Evolutionary conservation across 768 basidiomycete species (phyloP).

Genomic region (Nidularia pulvinata): DNA sequence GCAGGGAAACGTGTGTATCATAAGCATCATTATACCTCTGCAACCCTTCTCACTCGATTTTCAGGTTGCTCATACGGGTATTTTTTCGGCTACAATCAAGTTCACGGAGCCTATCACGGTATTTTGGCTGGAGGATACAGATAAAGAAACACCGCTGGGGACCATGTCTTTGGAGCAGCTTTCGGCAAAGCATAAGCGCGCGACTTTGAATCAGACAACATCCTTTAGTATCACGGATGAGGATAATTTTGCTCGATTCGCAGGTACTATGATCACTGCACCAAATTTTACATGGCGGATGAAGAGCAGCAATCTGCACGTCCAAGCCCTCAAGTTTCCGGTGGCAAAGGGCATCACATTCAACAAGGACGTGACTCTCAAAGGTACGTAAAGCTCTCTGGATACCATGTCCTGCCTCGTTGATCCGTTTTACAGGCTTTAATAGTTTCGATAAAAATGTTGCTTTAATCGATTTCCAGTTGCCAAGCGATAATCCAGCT

Average conservation of each 20-base stretch:
- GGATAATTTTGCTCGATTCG: constrained; percentile 61
- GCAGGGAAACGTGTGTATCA: constrained; percentile 52
- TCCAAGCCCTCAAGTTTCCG: constrained; percentile 70
- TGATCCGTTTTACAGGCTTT: constrained; percentile 36
- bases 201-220: constrained; percentile 59
- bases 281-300: constrained; percentile 71
- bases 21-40: too few relatives aligned
- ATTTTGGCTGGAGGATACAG: constrained; percentile 54
- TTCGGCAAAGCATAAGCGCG: constrained; percentile 51
- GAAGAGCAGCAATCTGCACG: constrained; percentile 50
- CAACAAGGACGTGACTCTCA: constrained; percentile 56
- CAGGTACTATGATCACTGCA: constrained; percentile 62
- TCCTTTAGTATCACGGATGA: constrained; percentile 56
- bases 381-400: constrained; percentile 31
- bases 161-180: constrained; percentile 46
- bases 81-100: constrained; percentile 59
- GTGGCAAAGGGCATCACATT: constrained; percentile 65
- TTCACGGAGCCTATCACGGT: constrained; percentile 61
- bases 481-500: constrained; percentile 65
- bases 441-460: constrained; percentile 62
- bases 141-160: constrained; percentile 52
- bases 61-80: constrained; percentile 67
- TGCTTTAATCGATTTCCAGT: constrained; percentile 51
- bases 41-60: too few relatives aligned
- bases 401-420: background rate